Base-by-base conservation (phyloP, 768 basidiomycete genomes). In the Tephrocybe sp. region DNA sequence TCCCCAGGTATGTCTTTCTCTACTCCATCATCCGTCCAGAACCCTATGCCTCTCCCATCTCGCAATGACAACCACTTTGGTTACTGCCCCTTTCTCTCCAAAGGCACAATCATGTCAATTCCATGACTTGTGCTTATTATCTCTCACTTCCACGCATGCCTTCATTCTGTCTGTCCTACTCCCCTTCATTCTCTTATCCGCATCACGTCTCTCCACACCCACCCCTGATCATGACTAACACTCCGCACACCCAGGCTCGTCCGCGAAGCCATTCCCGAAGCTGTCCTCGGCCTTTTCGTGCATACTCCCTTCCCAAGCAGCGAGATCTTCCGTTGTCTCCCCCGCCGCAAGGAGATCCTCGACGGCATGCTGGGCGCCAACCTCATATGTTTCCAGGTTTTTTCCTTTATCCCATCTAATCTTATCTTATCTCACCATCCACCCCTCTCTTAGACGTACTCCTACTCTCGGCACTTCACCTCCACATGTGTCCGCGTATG, bases 361-460 rank as follows among this genome's bases (percentile, higher is more conserved):
- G 93, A 98, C 57, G 97, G 96, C 32, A 97, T 99, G 92, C 86
- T 98, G 39, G 94, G 95, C 25, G 93, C 96, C 43, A 94, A 97
- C 71, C 80, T 97, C 28, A 85, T 98, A 43, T 95, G 92, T 68
- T 98, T 99, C 90, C 91, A 93, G 73, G 80, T 76, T 38, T 47
- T 15, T 18, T 51, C 36, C 34, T 26, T 15, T 33, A 9, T 44
- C 37, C 45, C 26, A 46, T 17, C 24, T 26, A 44, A 37, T 15
- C 36, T 41, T 45, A n/a, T n/a, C n/a, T n/a, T n/a, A n/a, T n/a
- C n/a, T n/a, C n/a, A n/a, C n/a, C n/a, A n/a, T n/a, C n/a, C n/a
- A n/a, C n/a, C n/a, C n/a, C n/a, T n/a, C n/a, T 18, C 9, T 8
- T 51, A 86, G 76, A 97, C 95, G 0, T 97, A 96, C 69, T 94